These are phyloP conservation scores for Rhodosporidiobolus odoratus DNA, from an alignment of 768 basidiomycete genomes.

Conservation along the genomic window DNA sequence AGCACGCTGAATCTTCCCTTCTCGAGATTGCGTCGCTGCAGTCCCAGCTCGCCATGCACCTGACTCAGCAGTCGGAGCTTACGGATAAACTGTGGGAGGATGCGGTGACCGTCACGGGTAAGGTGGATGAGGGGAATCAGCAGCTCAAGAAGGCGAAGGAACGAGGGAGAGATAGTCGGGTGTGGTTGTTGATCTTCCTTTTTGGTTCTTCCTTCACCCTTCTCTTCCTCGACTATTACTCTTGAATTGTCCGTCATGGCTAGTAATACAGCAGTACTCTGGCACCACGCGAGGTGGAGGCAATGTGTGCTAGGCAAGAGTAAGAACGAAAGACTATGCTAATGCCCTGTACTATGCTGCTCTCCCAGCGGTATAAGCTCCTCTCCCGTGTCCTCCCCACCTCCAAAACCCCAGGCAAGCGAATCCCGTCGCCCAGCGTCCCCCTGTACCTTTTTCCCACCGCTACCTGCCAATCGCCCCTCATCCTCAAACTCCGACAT, in stretches of 20 bases:
- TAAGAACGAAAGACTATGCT: constrained; percentile 11
- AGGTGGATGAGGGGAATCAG: constrained; percentile 80
- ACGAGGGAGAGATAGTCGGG: constrained; percentile 75
- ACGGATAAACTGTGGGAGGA: constrained; percentile 94
- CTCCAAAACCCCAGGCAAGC: constrained; percentile 2
- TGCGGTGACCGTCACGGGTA: constrained; percentile 76
- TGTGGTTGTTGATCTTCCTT: constrained; percentile 86
- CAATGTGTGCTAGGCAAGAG: no score
- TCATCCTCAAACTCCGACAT: constrained; percentile 16
- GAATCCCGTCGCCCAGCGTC: not conserved
- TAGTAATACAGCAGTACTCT: no score
- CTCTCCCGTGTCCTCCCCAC: not conserved
- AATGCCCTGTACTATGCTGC: not conserved
- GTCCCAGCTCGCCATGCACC: constrained; percentile 79
- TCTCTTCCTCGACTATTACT: constrained; percentile 85
- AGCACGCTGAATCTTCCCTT: constrained; percentile 82
- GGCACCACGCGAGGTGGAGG: not conserved
- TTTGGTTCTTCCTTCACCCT: constrained; percentile 84
- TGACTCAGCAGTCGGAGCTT: constrained; percentile 81
- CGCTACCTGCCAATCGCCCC: not conserved
- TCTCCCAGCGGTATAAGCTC: constrained; percentile 1
- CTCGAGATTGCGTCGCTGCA: constrained; percentile 91
- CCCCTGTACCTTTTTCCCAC: not conserved
- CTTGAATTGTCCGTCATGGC: no score
- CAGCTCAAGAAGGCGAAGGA: constrained; percentile 85